Base-by-base conservation (phyloP, 345 rosid genomes). In the Camelina neglecta region DNA sequence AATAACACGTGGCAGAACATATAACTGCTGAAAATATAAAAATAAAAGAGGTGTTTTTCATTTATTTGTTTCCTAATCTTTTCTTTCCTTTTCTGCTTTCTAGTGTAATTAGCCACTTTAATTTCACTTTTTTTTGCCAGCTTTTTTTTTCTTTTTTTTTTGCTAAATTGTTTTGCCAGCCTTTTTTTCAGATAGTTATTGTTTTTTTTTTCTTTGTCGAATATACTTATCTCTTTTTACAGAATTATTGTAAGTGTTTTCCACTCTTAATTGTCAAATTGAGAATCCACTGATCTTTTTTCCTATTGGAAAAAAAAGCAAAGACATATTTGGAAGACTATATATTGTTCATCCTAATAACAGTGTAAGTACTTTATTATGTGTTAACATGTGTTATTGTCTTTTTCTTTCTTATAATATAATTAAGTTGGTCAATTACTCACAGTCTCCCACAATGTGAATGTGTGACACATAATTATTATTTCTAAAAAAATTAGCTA, bases 1-100 rank as follows among this genome's bases (percentile, higher is more conserved):
- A 62, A 35, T 31, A 84, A 75, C 76, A 86, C 89, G 92, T 89
- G 95, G 86, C 84, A 1, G 1, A 49, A 35, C 35, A 23, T 33
- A 65, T 2, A 51, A 60, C 18, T 67, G 71, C 33, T 72, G 3
- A 72, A 70, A 26, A 26, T 18, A 24, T 24, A 24, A 1, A 2
- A 2, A 18, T 68, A 7, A 7, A 3, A 4, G 7, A 8, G 3
- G 10, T 12, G 60, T 56, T 5, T 45, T 20, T 65, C 24, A 9
- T 16, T 7, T 29, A 29, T 48, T 48, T 60, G 60, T 18, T 9
- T 5, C 42, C 42, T 39, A 39, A 39, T 8, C 0, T 18, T 18
- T 47, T 10, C 20, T 8, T 42, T 45, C 8, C 13, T n/a, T 31
- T n/a, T 58, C n/a, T 47, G 13, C 29, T 26, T 55, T 44, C 10